A percentile compares a stretch with the other conserved stretches of the same genome.
These are phyloP conservation scores for Didymosphaeria variabile DNA, from an alignment of 2,329 filamentous ascomycete genomes.

Conservation along the genomic window DNA sequence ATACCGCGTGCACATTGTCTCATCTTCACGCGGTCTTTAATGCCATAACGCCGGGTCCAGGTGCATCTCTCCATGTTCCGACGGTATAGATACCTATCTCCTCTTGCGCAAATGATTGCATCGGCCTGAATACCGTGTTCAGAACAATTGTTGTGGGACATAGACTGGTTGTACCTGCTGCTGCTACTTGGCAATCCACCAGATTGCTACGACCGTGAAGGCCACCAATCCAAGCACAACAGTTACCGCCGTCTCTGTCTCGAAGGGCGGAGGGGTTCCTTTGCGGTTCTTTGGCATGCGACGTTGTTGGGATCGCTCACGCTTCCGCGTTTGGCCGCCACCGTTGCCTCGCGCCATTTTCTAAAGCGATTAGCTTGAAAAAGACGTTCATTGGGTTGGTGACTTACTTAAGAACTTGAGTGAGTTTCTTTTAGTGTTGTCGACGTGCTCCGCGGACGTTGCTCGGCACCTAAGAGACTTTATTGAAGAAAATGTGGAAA, in stretches of 20 bases:
- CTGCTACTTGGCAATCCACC: not conserved
- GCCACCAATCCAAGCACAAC: not conserved
- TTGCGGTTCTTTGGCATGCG: not conserved
- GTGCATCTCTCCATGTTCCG: too few relatives aligned
- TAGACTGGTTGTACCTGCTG: not conserved
- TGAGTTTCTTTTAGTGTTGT: not conserved
- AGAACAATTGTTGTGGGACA: too few relatives aligned
- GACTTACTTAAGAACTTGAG: not conserved
- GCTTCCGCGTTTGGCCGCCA: not conserved
- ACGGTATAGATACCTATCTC: too few relatives aligned
- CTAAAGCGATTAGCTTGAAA: not conserved
- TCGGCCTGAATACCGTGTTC: too few relatives aligned
- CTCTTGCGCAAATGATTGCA: too few relatives aligned
- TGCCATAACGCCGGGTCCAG: too few relatives aligned
- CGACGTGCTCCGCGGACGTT: too few relatives aligned
- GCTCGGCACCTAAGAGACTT: too few relatives aligned
- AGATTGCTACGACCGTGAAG: not conserved
- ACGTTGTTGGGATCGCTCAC: not conserved
- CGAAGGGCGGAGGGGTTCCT: not conserved
- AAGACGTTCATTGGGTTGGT: not conserved
- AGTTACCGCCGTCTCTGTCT: not conserved
- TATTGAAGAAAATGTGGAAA: too few relatives aligned
- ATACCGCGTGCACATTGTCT: too few relatives aligned
- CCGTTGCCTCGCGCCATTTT: not conserved
- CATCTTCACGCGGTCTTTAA: too few relatives aligned